phyloP scores from a whole-genome alignment of 2,329 filamentous ascomycete species.

The Fusarium chaquense region DNA sequence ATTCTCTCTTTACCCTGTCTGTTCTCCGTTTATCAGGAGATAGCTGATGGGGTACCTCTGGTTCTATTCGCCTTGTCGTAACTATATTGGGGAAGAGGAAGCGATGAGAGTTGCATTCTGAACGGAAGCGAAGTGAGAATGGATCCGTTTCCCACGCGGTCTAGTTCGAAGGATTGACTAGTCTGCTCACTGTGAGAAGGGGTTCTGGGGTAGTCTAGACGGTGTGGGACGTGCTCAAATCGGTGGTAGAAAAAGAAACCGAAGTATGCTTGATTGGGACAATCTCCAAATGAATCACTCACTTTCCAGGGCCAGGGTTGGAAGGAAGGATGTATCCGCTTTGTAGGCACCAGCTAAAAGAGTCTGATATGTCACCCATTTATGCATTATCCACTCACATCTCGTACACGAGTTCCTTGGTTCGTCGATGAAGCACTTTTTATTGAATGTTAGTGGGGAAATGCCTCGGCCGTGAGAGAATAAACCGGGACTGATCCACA shows the following conservation, averaged over 20 bases:
- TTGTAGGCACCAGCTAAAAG: conserved; percentile 17
- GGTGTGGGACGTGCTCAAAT: conserved; percentile 1
- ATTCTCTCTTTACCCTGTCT: background rate
- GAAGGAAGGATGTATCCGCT: background rate
- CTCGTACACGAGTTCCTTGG: background rate
- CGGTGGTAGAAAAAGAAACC: background rate
- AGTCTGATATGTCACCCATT: conserved; percentile 21
- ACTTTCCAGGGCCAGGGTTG: background rate
- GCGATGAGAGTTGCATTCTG: conserved; percentile 5
- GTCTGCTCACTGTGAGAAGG: conserved; percentile 4
- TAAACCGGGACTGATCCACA: conserved; percentile 44
- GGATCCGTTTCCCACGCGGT: background rate
- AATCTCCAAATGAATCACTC: background rate
- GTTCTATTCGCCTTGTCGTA: conserved; percentile 8
- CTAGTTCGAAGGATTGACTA: background rate
- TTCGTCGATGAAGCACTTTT: conserved; percentile 2
- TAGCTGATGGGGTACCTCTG: conserved; percentile 2
- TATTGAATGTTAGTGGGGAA: conserved; percentile 18
- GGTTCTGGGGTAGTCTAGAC: conserved; percentile 10
- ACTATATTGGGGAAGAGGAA: conserved; percentile 26
- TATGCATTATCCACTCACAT: background rate
- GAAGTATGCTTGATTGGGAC: background rate
- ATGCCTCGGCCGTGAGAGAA: conserved; percentile 35
- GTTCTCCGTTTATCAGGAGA: background rate
- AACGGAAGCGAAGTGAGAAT: background rate